These are phyloP conservation scores for Beauveria pseudobassiana DNA, from an alignment of 2,329 filamentous ascomycete species.

Conservation along the genomic window DNA sequence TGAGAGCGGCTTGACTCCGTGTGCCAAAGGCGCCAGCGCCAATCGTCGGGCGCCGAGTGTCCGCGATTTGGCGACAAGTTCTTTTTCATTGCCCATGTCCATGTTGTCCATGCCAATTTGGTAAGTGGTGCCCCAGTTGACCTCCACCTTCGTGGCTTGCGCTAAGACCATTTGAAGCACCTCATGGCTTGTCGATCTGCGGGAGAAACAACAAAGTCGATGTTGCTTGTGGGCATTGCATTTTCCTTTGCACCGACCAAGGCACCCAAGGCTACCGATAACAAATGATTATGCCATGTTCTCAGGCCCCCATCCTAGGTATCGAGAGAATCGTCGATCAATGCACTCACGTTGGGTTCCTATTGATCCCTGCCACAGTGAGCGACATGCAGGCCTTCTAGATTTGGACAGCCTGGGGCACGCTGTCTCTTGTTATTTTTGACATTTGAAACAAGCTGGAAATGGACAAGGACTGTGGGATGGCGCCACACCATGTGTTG, in stretches of 20 bases:
- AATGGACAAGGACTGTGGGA: neutral
- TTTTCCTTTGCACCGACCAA: neutral
- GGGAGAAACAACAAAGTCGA: neutral
- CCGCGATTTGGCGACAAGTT: neutral
- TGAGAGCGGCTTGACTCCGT: too few species aligned
- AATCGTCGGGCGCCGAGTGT: neutral
- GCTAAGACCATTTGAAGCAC: neutral
- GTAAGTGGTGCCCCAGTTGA: neutral
- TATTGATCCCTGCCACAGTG: neutral
- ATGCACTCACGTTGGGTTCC: neutral
- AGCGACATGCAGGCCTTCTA: neutral
- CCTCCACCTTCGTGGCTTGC: constrained; percentile 1
- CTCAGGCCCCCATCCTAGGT: neutral
- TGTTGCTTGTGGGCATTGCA: neutral
- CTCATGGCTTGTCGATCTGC: constrained; percentile 5
- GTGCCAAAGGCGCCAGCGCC: neutral
- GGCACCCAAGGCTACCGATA: too few species aligned
- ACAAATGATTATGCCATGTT: too few species aligned
- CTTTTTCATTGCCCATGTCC: neutral
- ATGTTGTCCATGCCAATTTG: neutral
- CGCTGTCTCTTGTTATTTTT: constrained; percentile 1
- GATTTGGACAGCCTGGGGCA: neutral
- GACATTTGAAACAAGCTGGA: constrained; percentile 3
- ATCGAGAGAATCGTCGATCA: too few species aligned
- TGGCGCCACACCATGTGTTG: neutral